Base-by-base conservation (phyloP, 306 rosid species). In the Pyrus pyrifolia region DNA sequence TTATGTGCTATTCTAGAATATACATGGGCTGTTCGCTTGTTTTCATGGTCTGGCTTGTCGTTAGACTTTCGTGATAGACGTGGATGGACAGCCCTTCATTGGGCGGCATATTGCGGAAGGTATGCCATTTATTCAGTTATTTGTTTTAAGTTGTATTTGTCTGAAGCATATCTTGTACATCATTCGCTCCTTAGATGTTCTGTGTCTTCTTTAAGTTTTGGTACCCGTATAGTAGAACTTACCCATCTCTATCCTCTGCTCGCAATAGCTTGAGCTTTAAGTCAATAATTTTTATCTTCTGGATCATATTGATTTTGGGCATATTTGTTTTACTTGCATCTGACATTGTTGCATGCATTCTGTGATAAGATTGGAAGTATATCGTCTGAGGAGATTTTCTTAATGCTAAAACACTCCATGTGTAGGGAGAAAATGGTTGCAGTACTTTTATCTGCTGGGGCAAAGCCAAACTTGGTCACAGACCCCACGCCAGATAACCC, bases 1-100 rank as follows among this genome's bases (percentile, higher is more conserved):
- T 79, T 96, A 80, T 96, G 97, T 81, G 93, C 97, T 63, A 87
- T 91, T 78, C 84, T 96, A 75, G 98, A 84, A 66, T 96, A 92
- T 86, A 81, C 89, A 51, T 96, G 99, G 99, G 93, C 97, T 45
- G 77, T 92, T 81, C 72, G 80, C 75, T 81, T 91, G 79, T 96
- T 88, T 87, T 81, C 85, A 29, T 86, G 88, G 88, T 88, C 99
- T 61, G 97, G 98, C 78, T 85, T 96, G 80, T 90, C 99, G 4
- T 80, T 96, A 66, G 89, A 92, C 87, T 88, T 91, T 78, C 98
- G 98, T 75, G 99, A 96, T 82, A 96, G 88, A 67, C 76, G 29
- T 82, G 98, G 99, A 81, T 92, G 99, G 99, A 91, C 99, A 25
- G 98, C 99, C 81, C 93, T 96, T 80, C 99, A 96, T 74, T 96